Evolutionary conservation across 371 early-diverging fungal species (phyloP).

Genomic region (Mortierella sp.): DNA sequence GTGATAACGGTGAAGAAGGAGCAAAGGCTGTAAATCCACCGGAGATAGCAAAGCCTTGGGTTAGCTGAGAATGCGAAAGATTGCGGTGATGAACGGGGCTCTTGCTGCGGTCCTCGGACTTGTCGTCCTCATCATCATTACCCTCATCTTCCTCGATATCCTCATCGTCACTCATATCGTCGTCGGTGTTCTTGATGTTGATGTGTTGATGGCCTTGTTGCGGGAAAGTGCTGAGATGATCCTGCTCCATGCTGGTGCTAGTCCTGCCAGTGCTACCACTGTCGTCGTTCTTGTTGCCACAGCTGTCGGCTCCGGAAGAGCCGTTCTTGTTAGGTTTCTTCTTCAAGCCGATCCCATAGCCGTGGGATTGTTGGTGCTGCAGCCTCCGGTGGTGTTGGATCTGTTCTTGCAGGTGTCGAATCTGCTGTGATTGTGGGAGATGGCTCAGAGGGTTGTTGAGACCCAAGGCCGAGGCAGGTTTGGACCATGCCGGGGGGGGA

Average conservation of each 20-base stretch:
- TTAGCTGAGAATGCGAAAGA: slow-evolving; percentile 39
- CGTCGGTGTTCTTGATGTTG: slow-evolving; percentile 42
- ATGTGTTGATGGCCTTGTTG: slow-evolving; percentile 39
- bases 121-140: slow-evolving; percentile 7
- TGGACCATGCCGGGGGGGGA: slow-evolving; percentile 48
- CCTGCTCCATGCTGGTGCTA: slow-evolving; percentile 3
- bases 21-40: slow-evolving; percentile 24
- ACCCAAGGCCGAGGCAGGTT: slow-evolving; percentile 43
- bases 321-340: slow-evolving; percentile 17
- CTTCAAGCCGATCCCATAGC: slow-evolving; percentile 29
- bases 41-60: slow-evolving; percentile 44
- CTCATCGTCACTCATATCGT: slow-evolving; percentile 33
- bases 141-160: slow-evolving; percentile 22
- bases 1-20: slow-evolving; percentile 43
- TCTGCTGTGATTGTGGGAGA: slow-evolving; percentile 42
- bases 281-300: neutral
- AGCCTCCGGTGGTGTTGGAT: slow-evolving; percentile 48
- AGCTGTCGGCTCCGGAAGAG: neutral
- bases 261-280: neutral
- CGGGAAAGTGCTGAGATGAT: slow-evolving; percentile 11
- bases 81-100: slow-evolving; percentile 37
- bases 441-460: slow-evolving; percentile 37
- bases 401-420: slow-evolving; percentile 49
- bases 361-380: slow-evolving; percentile 40
- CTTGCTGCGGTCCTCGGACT: slow-evolving; percentile 12